A percentile compares a stretch with the other conserved stretches of the same genome.
phyloP scores from a whole-genome alignment of 2,329 filamentous ascomycete species.

The Exophiala spinifera region DNA sequence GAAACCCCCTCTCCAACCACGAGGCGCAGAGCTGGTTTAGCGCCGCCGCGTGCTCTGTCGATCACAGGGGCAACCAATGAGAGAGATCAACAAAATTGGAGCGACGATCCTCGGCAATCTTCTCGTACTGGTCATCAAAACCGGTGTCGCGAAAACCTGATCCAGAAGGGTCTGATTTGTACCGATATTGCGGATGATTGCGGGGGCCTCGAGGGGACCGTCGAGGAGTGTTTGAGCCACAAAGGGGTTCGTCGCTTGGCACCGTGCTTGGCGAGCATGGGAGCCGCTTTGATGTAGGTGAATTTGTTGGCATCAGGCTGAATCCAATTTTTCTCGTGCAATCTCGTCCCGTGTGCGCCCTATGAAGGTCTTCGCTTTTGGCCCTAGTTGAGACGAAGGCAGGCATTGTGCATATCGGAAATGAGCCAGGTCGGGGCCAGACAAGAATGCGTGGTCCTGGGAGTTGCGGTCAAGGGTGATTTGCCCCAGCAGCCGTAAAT shows the following conservation, averaged over 20 bases:
- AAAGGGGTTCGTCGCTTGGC: slow-evolving; percentile 7
- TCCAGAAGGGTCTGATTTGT: neutral
- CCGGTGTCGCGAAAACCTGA: neutral
- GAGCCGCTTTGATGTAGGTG: neutral
- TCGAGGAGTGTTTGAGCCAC: neutral
- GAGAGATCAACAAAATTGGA: slow-evolving; percentile 2
- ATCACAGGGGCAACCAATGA: neutral
- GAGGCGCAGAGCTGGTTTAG: neutral
- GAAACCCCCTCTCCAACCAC: neutral
- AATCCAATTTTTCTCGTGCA: neutral
- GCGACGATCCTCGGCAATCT: slow-evolving; percentile 5
- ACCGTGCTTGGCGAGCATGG: slow-evolving; percentile 4
- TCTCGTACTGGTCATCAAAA: neutral
- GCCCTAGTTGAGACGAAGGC: neutral
- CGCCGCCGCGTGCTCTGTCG: neutral
- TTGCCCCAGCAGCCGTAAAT: too few species aligned
- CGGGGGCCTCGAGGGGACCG: neutral
- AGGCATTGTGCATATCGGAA: too few species aligned
- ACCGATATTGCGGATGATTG: neutral
- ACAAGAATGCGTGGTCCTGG: too few species aligned
- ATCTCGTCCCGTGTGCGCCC: neutral
- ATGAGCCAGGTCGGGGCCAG: too few species aligned
- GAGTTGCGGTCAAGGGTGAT: too few species aligned
- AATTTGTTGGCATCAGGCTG: neutral
- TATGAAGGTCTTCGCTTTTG: neutral